These are phyloP conservation scores for Seiridium unicorne DNA, from an alignment of 2,329 filamentous ascomycete genomes.

Conservation along the genomic window DNA sequence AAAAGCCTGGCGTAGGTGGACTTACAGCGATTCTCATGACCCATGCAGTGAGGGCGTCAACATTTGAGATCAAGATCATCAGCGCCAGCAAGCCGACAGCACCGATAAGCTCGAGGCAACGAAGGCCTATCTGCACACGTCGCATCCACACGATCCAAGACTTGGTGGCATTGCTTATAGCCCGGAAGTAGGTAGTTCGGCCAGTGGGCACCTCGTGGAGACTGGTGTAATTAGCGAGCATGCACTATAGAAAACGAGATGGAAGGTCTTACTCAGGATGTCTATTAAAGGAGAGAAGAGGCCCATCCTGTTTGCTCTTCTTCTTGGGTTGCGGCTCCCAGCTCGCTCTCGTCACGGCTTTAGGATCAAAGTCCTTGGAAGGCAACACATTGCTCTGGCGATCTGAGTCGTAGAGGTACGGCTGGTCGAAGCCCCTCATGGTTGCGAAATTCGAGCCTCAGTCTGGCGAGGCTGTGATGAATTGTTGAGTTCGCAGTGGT, in stretches of 20 bases:
- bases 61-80: conserved; percentile 72
- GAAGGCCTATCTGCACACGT: conserved; percentile 65
- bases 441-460: conserved; percentile 9
- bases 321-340: conserved; percentile 62
- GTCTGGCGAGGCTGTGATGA: neutral
- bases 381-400: conserved; percentile 22
- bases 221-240: conserved; percentile 28
- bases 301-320: conserved; percentile 65
- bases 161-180: conserved; percentile 71
- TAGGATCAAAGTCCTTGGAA: conserved; percentile 61
- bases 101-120: conserved; percentile 65
- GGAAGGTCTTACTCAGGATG: conserved; percentile 72
- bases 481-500: neutral
- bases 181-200: conserved; percentile 57
- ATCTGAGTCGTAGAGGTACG: conserved; percentile 27
- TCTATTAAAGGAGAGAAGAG: conserved; percentile 76
- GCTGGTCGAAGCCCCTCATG: conserved; percentile 28
- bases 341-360: conserved; percentile 78
- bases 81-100: conserved; percentile 71
- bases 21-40: conserved; percentile 75
- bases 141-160: conserved; percentile 68
- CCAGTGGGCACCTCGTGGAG: conserved; percentile 64
- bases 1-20: conserved; percentile 9
- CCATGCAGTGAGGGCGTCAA: conserved; percentile 66
- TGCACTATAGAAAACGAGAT: neutral